These are phyloP conservation scores for Acanthamoeba triangularis DNA, from an alignment of 208 protist genomes.

Conservation along the genomic window DNA sequence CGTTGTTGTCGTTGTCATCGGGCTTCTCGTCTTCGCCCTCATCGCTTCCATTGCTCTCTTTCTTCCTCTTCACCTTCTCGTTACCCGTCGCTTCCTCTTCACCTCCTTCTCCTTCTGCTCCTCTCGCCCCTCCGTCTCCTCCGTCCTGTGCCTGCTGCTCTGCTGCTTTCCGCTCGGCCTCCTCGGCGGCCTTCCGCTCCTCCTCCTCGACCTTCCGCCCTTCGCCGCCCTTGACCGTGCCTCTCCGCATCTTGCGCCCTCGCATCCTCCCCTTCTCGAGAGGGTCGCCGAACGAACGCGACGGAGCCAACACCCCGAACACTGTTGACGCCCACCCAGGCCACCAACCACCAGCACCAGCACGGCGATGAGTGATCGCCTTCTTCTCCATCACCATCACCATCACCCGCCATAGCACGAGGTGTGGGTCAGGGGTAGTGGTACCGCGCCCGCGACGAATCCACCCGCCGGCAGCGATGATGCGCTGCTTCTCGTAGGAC, in stretches of 20 bases:
- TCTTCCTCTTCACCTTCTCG: not conserved
- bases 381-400: no score
- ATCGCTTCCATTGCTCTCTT: not conserved
- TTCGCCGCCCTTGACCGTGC: conserved; percentile 39
- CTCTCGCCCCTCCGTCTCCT: not conserved
- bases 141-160: not conserved
- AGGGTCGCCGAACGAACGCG: conserved; percentile 48
- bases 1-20: not conserved
- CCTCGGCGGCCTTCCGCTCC: not conserved
- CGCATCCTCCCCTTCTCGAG: conserved; percentile 48
- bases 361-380: not conserved
- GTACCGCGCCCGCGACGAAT: conserved; percentile 24
- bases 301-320: conserved; percentile 51
- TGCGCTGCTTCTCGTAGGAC: conserved; percentile 45
- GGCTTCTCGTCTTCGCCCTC: not conserved
- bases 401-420: not conserved
- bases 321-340: not conserved
- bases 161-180: not conserved
- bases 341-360: not conserved
- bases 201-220: conserved; percentile 31
- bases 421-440: not conserved
- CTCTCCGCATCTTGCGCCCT: conserved; percentile 22
- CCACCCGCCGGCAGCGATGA: conserved; percentile 29
- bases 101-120: no score
- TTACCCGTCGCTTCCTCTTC: not conserved